These are phyloP conservation scores for Debaryomyces udenii DNA, from an alignment of 1,139 yeast genomes.

Conservation along the genomic window DNA sequence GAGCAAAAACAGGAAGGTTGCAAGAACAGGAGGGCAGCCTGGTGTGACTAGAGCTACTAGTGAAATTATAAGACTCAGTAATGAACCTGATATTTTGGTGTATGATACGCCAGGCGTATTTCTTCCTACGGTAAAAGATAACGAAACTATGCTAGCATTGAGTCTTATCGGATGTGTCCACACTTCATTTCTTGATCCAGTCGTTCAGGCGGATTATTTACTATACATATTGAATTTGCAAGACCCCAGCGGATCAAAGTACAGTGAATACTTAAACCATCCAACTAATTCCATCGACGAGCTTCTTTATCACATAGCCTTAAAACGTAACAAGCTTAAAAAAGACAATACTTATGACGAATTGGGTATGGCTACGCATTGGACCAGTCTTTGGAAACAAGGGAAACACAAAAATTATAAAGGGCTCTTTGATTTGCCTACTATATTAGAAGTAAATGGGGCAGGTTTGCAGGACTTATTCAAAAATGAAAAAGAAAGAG, in stretches of 20 bases:
- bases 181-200: constrained; percentile 72
- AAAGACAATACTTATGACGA: constrained; percentile 50
- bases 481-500: constrained; percentile 35
- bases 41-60: constrained; percentile 87
- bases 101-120: constrained; percentile 95
- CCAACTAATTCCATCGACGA: constrained; percentile 80
- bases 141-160: constrained; percentile 74
- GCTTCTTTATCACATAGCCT: constrained; percentile 59
- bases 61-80: constrained; percentile 67
- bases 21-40: constrained; percentile 83
- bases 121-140: constrained; percentile 69
- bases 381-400: constrained; percentile 69
- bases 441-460: constrained; percentile 34
- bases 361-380: constrained; percentile 64
- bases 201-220: constrained; percentile 83
- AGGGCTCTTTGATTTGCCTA: constrained; percentile 43
- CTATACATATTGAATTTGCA: constrained; percentile 73
- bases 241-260: constrained; percentile 48
- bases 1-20: constrained; percentile 63
- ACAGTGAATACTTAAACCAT: constrained; percentile 48
- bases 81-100: constrained; percentile 67
- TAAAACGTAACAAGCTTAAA: constrained; percentile 37
- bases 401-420: constrained; percentile 46
- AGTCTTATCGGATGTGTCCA: constrained; percentile 81
- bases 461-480: constrained; percentile 28